phyloP scores from a whole-genome alignment of 2,329 filamentous ascomycete genomes.

The Lachnellula occidentalis region DNA sequence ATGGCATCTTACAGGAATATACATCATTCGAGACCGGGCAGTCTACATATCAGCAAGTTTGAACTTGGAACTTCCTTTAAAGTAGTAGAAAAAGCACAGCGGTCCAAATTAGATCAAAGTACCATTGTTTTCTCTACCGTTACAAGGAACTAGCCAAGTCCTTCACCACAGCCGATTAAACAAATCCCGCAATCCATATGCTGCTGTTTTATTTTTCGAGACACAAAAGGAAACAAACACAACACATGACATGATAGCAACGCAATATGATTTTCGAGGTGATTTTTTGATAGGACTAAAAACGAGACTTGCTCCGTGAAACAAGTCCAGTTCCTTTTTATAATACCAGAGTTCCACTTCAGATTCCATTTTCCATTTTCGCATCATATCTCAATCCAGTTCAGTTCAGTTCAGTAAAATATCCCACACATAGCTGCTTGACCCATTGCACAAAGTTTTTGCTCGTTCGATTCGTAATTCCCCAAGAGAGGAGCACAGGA shows the following conservation, averaged over 20 bases:
- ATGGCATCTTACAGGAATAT: too few relatives aligned
- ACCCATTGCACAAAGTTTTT: conserved; percentile 3
- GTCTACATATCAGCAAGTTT: too few relatives aligned
- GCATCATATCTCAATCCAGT: not conserved
- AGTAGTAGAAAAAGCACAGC: not conserved
- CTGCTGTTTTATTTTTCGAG: not conserved
- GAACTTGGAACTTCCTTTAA: not conserved
- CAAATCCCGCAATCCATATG: not conserved
- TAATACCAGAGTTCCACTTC: not conserved
- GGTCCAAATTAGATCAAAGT: not conserved
- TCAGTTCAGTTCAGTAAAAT: not conserved
- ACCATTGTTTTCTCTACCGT: not conserved
- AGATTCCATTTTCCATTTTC: not conserved
- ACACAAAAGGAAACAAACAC: too few relatives aligned
- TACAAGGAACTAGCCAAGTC: not conserved
- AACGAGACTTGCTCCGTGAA: not conserved
- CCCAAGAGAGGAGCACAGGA: conserved; percentile 3
- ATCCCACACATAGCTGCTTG: not conserved
- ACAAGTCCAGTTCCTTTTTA: not conserved
- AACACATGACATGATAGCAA: not conserved
- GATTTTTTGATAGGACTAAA: not conserved
- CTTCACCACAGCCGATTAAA: not conserved
- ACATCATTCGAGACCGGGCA: too few relatives aligned
- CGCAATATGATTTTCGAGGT: not conserved
- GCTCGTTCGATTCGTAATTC: conserved; percentile 4